Evolutionary conservation across 129 eudicot species (phyloP).

Genomic region (Silybum marianum): DNA sequence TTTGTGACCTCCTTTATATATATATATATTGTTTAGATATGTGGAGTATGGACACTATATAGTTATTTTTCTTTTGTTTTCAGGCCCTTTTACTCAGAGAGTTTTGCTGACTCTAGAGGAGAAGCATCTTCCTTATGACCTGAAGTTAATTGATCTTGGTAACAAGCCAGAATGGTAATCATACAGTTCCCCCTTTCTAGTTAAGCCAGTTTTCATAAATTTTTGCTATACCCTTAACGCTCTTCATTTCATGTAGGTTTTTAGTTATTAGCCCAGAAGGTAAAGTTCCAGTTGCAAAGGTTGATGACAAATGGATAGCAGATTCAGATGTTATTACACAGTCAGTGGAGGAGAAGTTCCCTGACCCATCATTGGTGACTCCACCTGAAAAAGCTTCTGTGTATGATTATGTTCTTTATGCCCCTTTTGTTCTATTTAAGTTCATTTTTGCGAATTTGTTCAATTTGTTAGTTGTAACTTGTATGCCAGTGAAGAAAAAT

Average conservation of each 20-base stretch:
- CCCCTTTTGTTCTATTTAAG: constrained; percentile 9
- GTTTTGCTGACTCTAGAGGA: constrained; percentile 91
- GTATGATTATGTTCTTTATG: constrained; percentile 42
- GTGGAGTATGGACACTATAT: not conserved
- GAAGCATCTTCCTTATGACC: constrained; percentile 81
- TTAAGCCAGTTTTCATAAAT: not conserved
- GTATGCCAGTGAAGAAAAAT: not conserved
- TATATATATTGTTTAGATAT: not conserved
- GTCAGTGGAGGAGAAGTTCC: constrained; percentile 79
- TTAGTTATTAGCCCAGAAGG: constrained; percentile 81
- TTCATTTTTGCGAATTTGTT: not conserved
- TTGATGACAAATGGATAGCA: constrained; percentile 88
- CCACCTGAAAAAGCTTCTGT: constrained; percentile 92
- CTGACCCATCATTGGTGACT: constrained; percentile 72
- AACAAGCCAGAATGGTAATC: constrained; percentile 91
- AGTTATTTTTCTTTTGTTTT: not conserved
- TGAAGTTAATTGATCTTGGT: constrained; percentile 70
- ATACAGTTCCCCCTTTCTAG: not conserved
- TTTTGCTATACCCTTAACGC: constrained; percentile 1
- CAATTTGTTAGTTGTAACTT: not conserved
- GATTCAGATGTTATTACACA: constrained; percentile 98
- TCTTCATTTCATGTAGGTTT: constrained; percentile 47
- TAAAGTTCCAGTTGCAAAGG: constrained; percentile 80
- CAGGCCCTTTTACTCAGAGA: constrained; percentile 94
- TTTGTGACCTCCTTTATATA: not conserved